phyloP scores from a whole-genome alignment of 805 yeast genomes.

The Candida loeiensis region DNA sequence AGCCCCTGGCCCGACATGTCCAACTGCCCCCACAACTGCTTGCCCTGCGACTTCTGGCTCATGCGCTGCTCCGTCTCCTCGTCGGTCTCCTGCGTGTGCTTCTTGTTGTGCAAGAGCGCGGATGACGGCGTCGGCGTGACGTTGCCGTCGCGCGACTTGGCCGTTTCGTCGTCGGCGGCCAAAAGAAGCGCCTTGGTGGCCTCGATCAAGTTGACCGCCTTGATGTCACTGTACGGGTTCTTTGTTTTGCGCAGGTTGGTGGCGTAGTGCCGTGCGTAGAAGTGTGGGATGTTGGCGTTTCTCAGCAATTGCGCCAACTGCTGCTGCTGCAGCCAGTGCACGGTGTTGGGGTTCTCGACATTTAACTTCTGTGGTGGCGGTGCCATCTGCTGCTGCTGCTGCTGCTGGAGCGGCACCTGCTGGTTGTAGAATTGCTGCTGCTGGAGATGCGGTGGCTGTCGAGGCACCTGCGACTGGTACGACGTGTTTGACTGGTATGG shows the following conservation, averaged over 20 bases:
- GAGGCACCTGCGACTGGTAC: conserved; percentile 13
- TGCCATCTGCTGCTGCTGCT: conserved; percentile 14
- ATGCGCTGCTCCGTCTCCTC: conserved; percentile 65
- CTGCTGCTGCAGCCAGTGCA: conserved; percentile 76
- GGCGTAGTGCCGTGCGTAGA: conserved; percentile 82
- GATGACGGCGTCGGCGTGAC: conserved; percentile 19
- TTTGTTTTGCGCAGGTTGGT: conserved; percentile 51
- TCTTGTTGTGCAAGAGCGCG: conserved; percentile 41
- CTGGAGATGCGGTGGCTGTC: conserved; percentile 22
- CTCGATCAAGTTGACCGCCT: conserved; percentile 37
- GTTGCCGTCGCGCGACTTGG: conserved; percentile 11
- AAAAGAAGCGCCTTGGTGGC: conserved; percentile 39
- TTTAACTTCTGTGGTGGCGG: conserved; percentile 31
- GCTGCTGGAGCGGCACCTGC: conserved; percentile 14
- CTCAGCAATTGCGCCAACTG: conserved; percentile 72
- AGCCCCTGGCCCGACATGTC: conserved; percentile 91
- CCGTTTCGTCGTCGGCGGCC: conserved; percentile 35
- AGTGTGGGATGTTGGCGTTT: conserved; percentile 63
- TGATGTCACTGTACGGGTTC: conserved; percentile 36
- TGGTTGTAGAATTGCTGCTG: conserved; percentile 12
- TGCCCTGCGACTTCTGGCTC: conserved; percentile 55
- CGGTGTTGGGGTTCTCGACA: conserved; percentile 40
- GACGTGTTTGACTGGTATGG: background rate
- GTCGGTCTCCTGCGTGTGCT: conserved; percentile 45
- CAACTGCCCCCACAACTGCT: conserved; percentile 90